Conservation (phyloP, 2,329 filamentous ascomycete genomes). For the Cladophialophora carrionii region DNA sequence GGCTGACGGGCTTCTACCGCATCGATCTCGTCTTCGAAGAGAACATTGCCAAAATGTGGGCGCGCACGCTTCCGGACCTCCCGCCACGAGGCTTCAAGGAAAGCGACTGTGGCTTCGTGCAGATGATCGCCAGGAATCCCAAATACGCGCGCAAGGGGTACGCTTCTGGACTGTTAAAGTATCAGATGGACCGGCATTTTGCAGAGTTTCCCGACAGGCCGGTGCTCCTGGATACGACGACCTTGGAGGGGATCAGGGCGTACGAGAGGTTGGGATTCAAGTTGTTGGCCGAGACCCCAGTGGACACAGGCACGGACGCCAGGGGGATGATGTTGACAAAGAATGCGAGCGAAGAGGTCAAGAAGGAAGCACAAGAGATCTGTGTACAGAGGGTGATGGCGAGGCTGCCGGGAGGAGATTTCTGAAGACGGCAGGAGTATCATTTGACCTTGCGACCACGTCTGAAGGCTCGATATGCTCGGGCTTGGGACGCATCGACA, state of each 20-base stretch:
- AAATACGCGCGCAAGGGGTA: conserved; percentile 22
- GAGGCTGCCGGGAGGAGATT: conserved; percentile 9
- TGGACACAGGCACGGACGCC: conserved; percentile 28
- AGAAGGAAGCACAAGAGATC: conserved; percentile 19
- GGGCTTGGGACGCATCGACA: not conserved
- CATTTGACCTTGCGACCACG: not conserved
- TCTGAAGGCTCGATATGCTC: not conserved
- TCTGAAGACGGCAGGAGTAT: not conserved
- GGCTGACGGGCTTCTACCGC: conserved; percentile 26
- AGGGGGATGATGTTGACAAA: conserved; percentile 21
- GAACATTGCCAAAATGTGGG: conserved; percentile 29
- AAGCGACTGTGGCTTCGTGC: conserved; percentile 28
- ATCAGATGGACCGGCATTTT: conserved; percentile 27
- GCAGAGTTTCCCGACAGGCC: conserved; percentile 23
- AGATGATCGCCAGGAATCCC: conserved; percentile 31
- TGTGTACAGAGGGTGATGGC: conserved; percentile 31
- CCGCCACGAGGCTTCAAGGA: conserved; percentile 19
- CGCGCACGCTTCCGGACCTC: conserved; percentile 20
- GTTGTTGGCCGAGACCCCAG: conserved; percentile 22
- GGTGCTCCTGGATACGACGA: conserved; percentile 31
- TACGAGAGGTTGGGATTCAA: conserved; percentile 28
- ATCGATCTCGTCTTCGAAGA: conserved; percentile 26
- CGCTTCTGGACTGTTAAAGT: conserved; percentile 24
- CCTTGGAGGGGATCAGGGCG: conserved; percentile 19
- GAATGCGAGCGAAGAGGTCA: conserved; percentile 19